Evolutionary conservation across 2,329 filamentous ascomycete species (phyloP).

Genomic region (Zymoseptoria ardabiliae): DNA sequence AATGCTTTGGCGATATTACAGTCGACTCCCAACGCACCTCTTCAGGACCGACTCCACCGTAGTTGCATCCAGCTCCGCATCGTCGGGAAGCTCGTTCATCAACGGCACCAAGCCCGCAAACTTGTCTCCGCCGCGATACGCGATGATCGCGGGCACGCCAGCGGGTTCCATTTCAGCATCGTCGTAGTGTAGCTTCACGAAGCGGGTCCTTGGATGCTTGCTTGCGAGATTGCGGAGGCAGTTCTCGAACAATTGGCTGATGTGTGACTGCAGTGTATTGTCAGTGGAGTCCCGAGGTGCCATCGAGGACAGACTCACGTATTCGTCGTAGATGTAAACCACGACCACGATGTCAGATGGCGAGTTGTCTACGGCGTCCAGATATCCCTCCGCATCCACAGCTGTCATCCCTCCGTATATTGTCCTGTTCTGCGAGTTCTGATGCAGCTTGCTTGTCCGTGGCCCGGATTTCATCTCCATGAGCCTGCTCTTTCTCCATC

Average conservation of each 20-base stretch:
- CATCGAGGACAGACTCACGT: conserved; percentile 49
- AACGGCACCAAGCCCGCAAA: conserved; percentile 85
- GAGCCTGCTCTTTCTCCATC: conserved; percentile 77
- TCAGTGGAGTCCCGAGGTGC: conserved; percentile 6
- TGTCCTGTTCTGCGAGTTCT: conserved; percentile 45
- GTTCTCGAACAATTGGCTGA: conserved; percentile 70
- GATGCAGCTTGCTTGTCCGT: conserved; percentile 55
- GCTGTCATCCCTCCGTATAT: conserved; percentile 72
- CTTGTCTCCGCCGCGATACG: conserved; percentile 82
- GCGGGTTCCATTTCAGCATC: conserved; percentile 93
- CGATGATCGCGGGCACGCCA: conserved; percentile 77
- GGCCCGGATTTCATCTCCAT: conserved; percentile 60
- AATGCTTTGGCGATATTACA: background rate
- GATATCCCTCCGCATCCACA: conserved; percentile 83
- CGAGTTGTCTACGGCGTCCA: conserved; percentile 94
- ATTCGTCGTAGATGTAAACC: conserved; percentile 85
- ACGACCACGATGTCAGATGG: conserved; percentile 74
- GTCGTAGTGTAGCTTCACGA: conserved; percentile 83
- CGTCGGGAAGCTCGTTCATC: conserved; percentile 71
- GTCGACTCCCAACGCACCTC: conserved; percentile 32
- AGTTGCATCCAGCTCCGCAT: conserved; percentile 43
- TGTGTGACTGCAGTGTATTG: conserved; percentile 55
- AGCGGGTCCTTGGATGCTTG: conserved; percentile 64
- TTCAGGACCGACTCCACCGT: conserved; percentile 53
- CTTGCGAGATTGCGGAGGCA: conserved; percentile 69